These are phyloP conservation scores for Apiotrichum brassicae DNA, from an alignment of 1,284 basidiomycete genomes.

Conservation along the genomic window DNA sequence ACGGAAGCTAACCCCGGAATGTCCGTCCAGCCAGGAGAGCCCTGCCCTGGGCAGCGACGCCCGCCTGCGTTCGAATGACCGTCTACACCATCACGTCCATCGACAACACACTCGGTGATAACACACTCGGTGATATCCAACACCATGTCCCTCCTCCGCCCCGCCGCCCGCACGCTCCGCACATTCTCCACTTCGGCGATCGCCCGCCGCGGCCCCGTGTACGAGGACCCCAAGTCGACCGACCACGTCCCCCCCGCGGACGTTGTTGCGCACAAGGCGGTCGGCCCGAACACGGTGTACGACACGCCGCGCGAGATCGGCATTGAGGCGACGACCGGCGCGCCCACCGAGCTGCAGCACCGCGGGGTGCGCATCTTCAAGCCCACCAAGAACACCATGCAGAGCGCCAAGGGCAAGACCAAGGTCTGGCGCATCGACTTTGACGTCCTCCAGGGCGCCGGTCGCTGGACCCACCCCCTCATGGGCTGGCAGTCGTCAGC, in stretches of 20 bases:
- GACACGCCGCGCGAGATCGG: constrained; percentile 25
- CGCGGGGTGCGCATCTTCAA: constrained; percentile 77
- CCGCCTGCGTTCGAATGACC: background rate
- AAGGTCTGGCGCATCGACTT: constrained; percentile 92
- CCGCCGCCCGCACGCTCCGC: constrained; percentile 4
- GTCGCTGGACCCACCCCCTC: constrained; percentile 96
- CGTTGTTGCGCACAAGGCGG: constrained; percentile 19
- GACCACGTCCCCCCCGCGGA: constrained; percentile 18
- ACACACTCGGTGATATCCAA: background rate
- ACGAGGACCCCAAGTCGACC: constrained; percentile 4
- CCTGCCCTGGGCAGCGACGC: background rate
- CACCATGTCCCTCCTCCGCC: constrained; percentile 17
- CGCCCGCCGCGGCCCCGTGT: too few relatives aligned
- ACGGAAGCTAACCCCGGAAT: constrained; percentile 1
- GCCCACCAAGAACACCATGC: constrained; percentile 90
- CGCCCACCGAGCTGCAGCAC: constrained; percentile 35
- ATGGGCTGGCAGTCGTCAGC: constrained; percentile 96
- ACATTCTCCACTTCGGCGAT: constrained; percentile 1
- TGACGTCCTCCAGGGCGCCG: constrained; percentile 79
- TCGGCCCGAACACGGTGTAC: constrained; percentile 22
- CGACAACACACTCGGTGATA: background rate
- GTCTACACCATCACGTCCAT: background rate
- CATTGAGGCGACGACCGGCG: constrained; percentile 45
- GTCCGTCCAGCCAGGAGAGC: background rate
- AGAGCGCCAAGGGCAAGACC: constrained; percentile 80